These are phyloP conservation scores for Mycena rebaudengoi DNA, from an alignment of 768 basidiomycete species.

Conservation along the genomic window DNA sequence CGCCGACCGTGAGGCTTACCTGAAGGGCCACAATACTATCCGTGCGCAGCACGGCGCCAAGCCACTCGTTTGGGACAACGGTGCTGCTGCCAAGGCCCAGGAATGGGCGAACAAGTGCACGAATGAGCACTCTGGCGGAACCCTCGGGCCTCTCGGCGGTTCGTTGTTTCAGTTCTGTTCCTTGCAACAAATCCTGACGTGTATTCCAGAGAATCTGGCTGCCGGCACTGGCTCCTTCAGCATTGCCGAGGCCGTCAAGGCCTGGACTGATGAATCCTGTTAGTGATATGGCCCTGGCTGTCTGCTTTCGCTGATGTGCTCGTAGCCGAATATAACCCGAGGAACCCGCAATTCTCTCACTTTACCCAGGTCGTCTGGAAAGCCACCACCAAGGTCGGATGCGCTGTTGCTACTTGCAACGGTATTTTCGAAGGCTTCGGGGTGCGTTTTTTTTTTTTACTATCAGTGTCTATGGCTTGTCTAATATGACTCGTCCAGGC, in stretches of 20 bases:
- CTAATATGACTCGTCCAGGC: constrained; percentile 52
- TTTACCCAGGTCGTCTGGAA: constrained; percentile 87
- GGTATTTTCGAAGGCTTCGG: constrained; percentile 69
- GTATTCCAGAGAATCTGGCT: constrained; percentile 70
- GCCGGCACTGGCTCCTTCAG: constrained; percentile 71
- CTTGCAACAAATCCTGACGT: neutral
- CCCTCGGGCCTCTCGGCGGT: constrained; percentile 73
- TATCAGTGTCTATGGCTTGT: neutral
- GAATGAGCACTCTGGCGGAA: constrained; percentile 75
- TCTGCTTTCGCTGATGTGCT: neutral
- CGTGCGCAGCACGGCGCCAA: constrained; percentile 71
- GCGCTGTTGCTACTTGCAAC: constrained; percentile 62
- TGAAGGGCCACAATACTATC: constrained; percentile 68
- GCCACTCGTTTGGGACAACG: constrained; percentile 69
- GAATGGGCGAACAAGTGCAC: constrained; percentile 74
- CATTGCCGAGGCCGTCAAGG: constrained; percentile 58
- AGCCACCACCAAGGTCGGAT: constrained; percentile 67
- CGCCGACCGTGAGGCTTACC: constrained; percentile 60
- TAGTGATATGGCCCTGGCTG: constrained; percentile 35
- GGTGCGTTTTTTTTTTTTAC: constrained; percentile 45
- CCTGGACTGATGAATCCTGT: constrained; percentile 77
- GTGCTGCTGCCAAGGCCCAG: constrained; percentile 69
- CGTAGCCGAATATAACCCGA: constrained; percentile 64
- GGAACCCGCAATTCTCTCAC: constrained; percentile 67
- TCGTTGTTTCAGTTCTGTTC: constrained; percentile 25